Base-by-base conservation (phyloP, 176 grass and related monocot genomes). In the Aegilops sharonensis region DNA sequence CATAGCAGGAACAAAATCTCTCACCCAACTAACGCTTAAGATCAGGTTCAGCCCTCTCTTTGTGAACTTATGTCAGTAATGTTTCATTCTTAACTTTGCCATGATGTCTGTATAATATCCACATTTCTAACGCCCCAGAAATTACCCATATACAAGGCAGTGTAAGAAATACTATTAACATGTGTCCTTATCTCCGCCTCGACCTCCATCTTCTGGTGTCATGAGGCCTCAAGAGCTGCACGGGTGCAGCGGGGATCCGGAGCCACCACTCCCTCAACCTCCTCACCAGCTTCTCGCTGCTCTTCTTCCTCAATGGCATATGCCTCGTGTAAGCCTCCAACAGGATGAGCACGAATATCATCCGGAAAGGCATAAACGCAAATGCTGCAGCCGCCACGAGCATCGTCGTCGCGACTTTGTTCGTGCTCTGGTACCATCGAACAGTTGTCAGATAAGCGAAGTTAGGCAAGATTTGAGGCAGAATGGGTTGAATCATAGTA, bases 201-300 rank as follows among this genome's bases (percentile, higher is more conserved):
- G 89, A 86, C 63, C 85, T 91, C 54, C 81, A 87, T 86, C 86
- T 89, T 47, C 76, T 95, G 50, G 71, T 78, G 6, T 91, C 92
- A 7, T 78, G 70, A 45, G 81, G 80, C 50, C 80, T 91, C 81
- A 90, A 2, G 21, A 99, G 72, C 5, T 94, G 94, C 20, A 96
- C 94, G 5, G 90, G 97, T 15, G 94, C 94, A 3, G 94, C 94
- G 1, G 97, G 97, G 63, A 99, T 91, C 25, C 94, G 94, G 8
- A 89, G 75, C 94, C 97, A 99, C 92, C 97, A 94, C 77, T 99
- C 94, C 48, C 85, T 91, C 31, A 99, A 64, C 72, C 97, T 94
- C 18, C 97, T 87, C 80, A 92, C 68, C 83, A 96, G 54, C 32
- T 92, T 96, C 87, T 99, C 97, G 4, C 97, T 96, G 71, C 92